Evolutionary conservation across 306 rosid species (phyloP), one percentile per base, ranked within the genome.

Genomic region (Vigna nakashimae): DNA sequence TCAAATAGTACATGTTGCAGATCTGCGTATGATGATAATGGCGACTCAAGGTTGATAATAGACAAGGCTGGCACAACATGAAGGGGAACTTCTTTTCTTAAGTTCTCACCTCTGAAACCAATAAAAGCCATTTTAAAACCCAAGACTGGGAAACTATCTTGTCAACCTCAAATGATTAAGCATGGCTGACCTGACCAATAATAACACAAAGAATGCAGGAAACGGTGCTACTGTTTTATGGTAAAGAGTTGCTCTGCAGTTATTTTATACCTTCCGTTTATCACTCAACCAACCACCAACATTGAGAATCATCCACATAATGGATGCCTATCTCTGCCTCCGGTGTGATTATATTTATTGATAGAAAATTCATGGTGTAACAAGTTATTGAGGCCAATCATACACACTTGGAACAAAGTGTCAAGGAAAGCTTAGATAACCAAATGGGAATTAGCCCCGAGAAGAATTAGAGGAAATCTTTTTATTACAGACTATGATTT

Each of bases 21-120:
- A 88, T 96, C 99, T 50, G 87, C 86, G 70, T 88, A 92, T 28
- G 99, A 90, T 8, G 67, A 84, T 68, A 96, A 83, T 17, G 99
- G 93, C 3, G 97, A 87, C 72, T 86, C 92, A 20, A 96, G 90
- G 74, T 85, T 89, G 75, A 86, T 56, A 79, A 96, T 88, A 75
- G 92, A 85, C 5, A 84, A 63, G 68, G 96, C 81, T 1, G 98
- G 96, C 82, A 88, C 78, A 14, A 96, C 99, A 76, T 82, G 78
- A 50, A 96, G 99, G 52, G 98, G 96, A 80, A 96, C 89, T 90
- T 96, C 99, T 87, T 88, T 96, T 90, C 97, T 87, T 64, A 80
- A 79, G 78, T 69, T 89, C 82, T 90, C 99, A 81, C 96, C 98
- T 81, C 99, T 96, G 90, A 58, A 87, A 79, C 77, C 88, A 81